Conservation (phyloP, 2,329 filamentous ascomycete species). For the Trichoderma cornu-damae region DNA sequence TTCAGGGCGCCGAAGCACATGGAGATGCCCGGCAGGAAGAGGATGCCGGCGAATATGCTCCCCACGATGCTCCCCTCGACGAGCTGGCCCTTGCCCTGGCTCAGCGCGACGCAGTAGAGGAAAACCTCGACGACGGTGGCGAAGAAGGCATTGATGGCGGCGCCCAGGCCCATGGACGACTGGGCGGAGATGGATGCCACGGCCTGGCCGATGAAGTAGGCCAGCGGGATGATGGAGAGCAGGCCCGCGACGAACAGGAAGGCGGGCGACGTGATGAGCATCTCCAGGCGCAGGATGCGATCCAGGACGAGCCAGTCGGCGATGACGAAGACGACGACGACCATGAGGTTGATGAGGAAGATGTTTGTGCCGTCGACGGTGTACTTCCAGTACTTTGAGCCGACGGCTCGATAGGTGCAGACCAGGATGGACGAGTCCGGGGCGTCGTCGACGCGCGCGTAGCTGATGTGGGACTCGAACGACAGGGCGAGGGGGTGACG, state of each 20-base stretch:
- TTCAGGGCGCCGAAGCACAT: constrained; percentile 99
- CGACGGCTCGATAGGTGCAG: constrained; percentile 94
- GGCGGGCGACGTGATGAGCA: constrained; percentile 72
- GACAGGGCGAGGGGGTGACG: constrained; percentile 88
- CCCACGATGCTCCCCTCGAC: constrained; percentile 97
- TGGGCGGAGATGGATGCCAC: constrained; percentile 98
- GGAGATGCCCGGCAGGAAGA: constrained; percentile 89
- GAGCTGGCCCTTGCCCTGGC: constrained; percentile 83
- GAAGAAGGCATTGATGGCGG: constrained; percentile 97
- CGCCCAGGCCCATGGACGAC: constrained; percentile 95
- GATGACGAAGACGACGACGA: constrained; percentile 88
- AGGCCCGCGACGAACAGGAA: constrained; percentile 81
- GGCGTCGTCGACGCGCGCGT: constrained; percentile 64
- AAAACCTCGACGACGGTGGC: constrained; percentile 97
- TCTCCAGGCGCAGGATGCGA: constrained; percentile 61
- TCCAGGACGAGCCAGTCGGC: constrained; percentile 83
- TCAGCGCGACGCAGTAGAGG: constrained; percentile 90
- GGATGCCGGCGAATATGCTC: constrained; percentile 93
- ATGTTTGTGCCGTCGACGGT: constrained; percentile 98
- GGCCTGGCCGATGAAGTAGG: constrained; percentile 97
- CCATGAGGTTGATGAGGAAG: constrained; percentile 95
- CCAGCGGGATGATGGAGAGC: constrained; percentile 89
- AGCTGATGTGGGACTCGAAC: constrained; percentile 80
- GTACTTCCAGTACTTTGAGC: constrained; percentile 97
- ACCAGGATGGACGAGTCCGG: constrained; percentile 82